A percentile compares a stretch with the other conserved stretches of the same genome.
These are phyloP conservation scores for Tubosaeta brunneosetosa DNA, from an alignment of 768 basidiomycete genomes.

Conservation along the genomic window DNA sequence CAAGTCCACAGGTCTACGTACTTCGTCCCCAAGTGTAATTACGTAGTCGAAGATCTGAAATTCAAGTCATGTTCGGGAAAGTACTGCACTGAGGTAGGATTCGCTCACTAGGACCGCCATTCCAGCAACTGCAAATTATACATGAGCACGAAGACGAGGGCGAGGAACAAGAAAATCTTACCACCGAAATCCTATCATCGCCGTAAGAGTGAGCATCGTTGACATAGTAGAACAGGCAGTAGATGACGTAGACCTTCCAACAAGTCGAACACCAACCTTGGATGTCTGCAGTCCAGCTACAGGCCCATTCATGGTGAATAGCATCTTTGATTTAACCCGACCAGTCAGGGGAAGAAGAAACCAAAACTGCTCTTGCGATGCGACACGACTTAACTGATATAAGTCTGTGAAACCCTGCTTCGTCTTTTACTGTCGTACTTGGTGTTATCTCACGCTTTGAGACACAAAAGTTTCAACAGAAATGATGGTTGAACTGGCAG, in stretches of 20 bases:
- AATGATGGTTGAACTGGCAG: neutral
- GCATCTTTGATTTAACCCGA: neutral
- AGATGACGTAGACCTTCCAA: neutral
- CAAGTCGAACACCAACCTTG: slow-evolving; percentile 4
- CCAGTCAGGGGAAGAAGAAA: neutral
- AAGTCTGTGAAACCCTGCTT: neutral
- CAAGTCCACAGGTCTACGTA: neutral
- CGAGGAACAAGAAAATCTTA: neutral
- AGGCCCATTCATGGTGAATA: neutral
- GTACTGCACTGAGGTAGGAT: neutral
- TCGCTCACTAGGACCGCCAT: slow-evolving; percentile 14
- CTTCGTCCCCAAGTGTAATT: slow-evolving; percentile 11
- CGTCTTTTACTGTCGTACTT: neutral
- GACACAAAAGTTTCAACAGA: neutral
- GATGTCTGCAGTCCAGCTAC: slow-evolving; percentile 12
- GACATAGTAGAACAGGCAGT: neutral
- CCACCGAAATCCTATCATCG: slow-evolving; percentile 12
- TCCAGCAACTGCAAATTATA: slow-evolving; percentile 6
- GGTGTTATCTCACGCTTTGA: neutral
- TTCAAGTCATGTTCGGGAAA: neutral
- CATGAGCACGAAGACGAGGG: neutral
- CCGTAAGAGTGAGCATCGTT: neutral
- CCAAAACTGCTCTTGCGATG: neutral
- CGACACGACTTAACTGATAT: neutral
- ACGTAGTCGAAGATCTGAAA: slow-evolving; percentile 10